Conservation (phyloP, 345 rosid genomes). For the Pugionium cornutum region DNA sequence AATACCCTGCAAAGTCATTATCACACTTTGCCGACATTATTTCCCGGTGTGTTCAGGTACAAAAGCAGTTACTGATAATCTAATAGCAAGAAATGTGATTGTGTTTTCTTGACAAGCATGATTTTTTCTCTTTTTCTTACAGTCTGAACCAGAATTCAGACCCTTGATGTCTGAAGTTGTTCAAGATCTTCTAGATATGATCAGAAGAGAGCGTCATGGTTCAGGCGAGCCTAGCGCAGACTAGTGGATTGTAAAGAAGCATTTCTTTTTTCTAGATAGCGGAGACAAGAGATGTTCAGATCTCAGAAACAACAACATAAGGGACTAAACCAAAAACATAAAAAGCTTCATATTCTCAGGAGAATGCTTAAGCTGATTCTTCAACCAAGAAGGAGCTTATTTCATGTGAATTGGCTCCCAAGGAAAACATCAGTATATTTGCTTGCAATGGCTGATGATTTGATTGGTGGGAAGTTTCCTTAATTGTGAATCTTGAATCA, state of each 20-base stretch:
- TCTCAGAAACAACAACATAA: neutral
- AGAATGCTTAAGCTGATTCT: slow-evolving; percentile 18
- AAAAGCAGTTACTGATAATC: neutral
- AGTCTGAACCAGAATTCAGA: slow-evolving; percentile 86
- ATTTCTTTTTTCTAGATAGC: slow-evolving; percentile 3
- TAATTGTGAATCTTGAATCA: slow-evolving; percentile 17
- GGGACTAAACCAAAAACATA: slow-evolving; percentile 19
- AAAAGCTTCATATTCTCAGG: slow-evolving; percentile 13
- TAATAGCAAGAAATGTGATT: neutral
- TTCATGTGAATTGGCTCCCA: slow-evolving; percentile 16
- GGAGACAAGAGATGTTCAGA: neutral
- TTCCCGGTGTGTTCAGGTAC: slow-evolving; percentile 91
- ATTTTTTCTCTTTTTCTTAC: slow-evolving; percentile 28
- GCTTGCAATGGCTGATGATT: slow-evolving; percentile 16
- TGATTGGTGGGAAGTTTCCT: neutral
- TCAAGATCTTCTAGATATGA: slow-evolving; percentile 85
- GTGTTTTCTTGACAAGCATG: slow-evolving; percentile 18
- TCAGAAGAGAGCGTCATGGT: slow-evolving; percentile 68
- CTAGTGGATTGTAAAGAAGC: slow-evolving; percentile 32
- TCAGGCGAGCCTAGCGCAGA: slow-evolving; percentile 46
- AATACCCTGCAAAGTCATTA: slow-evolving; percentile 82
- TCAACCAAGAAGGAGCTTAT: slow-evolving; percentile 15
- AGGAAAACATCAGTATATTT: slow-evolving; percentile 18
- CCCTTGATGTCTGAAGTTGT: slow-evolving; percentile 92
- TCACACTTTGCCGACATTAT: slow-evolving; percentile 94